These are phyloP conservation scores for Aspergillus pseudotamarii DNA, from an alignment of 2,329 filamentous ascomycete genomes.

Conservation along the genomic window DNA sequence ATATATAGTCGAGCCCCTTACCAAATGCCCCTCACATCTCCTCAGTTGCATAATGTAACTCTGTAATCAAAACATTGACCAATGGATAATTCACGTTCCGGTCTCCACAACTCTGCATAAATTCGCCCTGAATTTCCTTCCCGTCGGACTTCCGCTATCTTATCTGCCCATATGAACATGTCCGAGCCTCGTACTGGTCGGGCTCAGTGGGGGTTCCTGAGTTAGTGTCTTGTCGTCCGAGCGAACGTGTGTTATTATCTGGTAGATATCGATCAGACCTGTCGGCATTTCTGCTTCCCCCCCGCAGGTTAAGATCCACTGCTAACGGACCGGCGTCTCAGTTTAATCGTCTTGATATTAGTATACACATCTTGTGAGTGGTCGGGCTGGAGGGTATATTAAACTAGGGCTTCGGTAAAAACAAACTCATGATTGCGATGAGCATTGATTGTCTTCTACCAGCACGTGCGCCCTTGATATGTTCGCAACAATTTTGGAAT, in stretches of 20 bases:
- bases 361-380: background rate
- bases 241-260: background rate
- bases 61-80: background rate
- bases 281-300: background rate
- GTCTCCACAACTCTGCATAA: background rate
- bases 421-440: background rate
- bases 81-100: background rate
- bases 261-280: background rate
- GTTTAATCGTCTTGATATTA: background rate
- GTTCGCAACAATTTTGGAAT: rapidly evolving
- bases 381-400: background rate
- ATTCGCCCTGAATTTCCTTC: background rate
- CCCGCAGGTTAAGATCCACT: background rate
- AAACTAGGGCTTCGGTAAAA: background rate
- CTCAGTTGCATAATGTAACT: background rate
- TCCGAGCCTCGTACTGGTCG: background rate
- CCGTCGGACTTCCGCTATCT: background rate
- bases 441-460: background rate
- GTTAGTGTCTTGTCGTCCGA: background rate
- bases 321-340: background rate
- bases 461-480: background rate
- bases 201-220: background rate
- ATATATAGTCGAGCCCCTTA: background rate
- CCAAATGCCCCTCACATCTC: background rate
- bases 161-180: background rate